These are phyloP conservation scores for Talaromyces sp. DNA, from an alignment of 2,329 filamentous ascomycete genomes.

Conservation along the genomic window DNA sequence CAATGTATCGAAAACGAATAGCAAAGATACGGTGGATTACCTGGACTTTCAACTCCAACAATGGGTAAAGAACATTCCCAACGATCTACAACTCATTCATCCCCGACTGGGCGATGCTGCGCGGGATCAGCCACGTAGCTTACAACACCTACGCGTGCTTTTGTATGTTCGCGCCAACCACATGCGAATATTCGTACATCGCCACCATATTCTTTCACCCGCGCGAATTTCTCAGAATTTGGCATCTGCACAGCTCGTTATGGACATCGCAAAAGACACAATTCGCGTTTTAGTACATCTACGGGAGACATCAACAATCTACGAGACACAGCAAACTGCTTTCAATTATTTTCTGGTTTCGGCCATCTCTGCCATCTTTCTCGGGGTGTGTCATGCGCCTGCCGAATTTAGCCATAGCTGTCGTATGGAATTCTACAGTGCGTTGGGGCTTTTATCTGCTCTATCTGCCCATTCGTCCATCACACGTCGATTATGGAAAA, in stretches of 20 bases:
- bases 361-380: neutral
- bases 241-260: neutral
- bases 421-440: neutral
- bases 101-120: neutral
- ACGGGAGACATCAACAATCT: neutral
- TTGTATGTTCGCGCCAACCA: conserved; percentile 6
- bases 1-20: neutral
- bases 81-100: neutral
- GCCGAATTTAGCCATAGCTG: neutral
- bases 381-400: neutral
- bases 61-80: neutral
- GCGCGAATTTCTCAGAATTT: neutral
- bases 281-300: neutral
- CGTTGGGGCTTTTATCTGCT: neutral
- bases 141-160: neutral
- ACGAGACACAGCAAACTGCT: neutral
- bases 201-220: conserved; percentile 1
- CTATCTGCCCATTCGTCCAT: neutral
- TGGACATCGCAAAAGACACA: neutral
- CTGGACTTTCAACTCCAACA: conserved; percentile 1
- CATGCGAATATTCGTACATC: conserved; percentile 3
- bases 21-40: neutral
- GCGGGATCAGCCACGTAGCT: neutral
- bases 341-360: conserved; percentile 4
- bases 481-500: conserved; percentile 1